Evolutionary conservation across 73 alveolate species (phyloP), one percentile per base, ranked within the genome.

Genomic region (Paramecium sonneborni): DNA sequence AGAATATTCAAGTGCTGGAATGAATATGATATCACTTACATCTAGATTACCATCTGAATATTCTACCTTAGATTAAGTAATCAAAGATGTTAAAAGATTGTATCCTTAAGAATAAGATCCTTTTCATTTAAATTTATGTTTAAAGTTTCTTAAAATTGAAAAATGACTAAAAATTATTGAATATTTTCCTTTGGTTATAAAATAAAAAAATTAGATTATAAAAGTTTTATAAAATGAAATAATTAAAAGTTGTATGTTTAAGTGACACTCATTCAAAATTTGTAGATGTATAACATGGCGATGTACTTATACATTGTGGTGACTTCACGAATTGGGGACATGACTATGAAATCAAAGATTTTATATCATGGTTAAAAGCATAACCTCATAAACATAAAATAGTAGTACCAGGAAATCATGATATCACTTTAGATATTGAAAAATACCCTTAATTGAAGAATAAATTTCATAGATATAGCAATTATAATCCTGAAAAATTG

Each of bases 281-380:
- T 37, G 46, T 76, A 48, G 48, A 35, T 14, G 46, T 88, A 7
- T 76, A 94, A 18, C 28, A 69, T 10, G 94, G 93, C 1, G 94
- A 88, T 88, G 44, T 72, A n/a, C 44, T 72, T 28, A 72, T 72
- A 15, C 86, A 72, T 72, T 32, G 58, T 35, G 86, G 86, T 7
- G 95, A 92, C 92, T 92, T 92, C 79, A 92, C 95, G 15, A 86
- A 92, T 85, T 41, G 92, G 23, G 95, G 95, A 5, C 92, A 85
- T 41, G 68, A 43, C 23, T 84, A 43, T 55, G 92, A 92, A 37
- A 48, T 92, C 34, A 56, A 10, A 26, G 58, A 62, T 57, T 92
- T 92, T 30, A 84, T 39, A 15, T 52, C 21, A 20, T 92, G 95
- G 95, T 24, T 92, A 32, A 82, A 43, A 58, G 56, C 79, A 85